These are phyloP conservation scores for Iberis amara DNA, from an alignment of 441 rosid species.

Conservation along the genomic window DNA sequence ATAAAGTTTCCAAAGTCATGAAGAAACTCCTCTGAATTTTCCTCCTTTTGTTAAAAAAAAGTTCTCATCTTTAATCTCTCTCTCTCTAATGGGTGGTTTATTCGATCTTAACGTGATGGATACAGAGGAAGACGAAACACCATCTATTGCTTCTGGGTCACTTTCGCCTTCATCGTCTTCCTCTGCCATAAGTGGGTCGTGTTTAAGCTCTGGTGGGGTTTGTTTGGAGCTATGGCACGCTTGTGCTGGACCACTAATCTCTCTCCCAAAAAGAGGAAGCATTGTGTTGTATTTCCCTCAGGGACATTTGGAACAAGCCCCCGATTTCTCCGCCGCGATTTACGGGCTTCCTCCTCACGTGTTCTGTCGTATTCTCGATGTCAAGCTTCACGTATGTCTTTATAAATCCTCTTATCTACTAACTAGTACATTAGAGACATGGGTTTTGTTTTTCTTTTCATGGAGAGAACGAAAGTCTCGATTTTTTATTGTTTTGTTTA, in stretches of 20 bases:
- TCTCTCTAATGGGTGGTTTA: conserved; percentile 55
- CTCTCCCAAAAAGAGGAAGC: conserved; percentile 78
- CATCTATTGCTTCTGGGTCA: conserved; percentile 55
- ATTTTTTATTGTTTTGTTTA: too few relatives aligned
- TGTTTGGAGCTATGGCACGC: conserved; percentile 98
- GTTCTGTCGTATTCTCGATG: conserved; percentile 87
- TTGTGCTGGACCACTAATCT: conserved; percentile 90
- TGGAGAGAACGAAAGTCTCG: too few relatives aligned
- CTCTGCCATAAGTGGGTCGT: conserved; percentile 31
- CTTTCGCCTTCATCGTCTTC: conserved; percentile 38
- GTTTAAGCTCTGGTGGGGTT: conserved; percentile 51
- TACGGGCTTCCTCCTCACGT: conserved; percentile 67
- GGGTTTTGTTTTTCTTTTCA: too few relatives aligned
- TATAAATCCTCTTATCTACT: too few relatives aligned
- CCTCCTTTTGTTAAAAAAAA: conserved; percentile 10
- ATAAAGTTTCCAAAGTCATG: conserved; percentile 27
- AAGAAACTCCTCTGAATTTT: conserved; percentile 20
- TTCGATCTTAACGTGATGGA: conserved; percentile 92
- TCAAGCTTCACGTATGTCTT: conserved; percentile 79
- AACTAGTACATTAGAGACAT: too few relatives aligned
- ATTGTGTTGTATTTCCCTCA: conserved; percentile 85
- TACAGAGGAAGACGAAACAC: conserved; percentile 71
- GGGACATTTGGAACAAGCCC: conserved; percentile 82
- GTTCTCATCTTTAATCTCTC: neutral
- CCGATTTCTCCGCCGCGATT: conserved; percentile 56